These are phyloP conservation scores for Leccinum subrobustum DNA, from an alignment of 1,284 basidiomycete genomes.

Conservation along the genomic window DNA sequence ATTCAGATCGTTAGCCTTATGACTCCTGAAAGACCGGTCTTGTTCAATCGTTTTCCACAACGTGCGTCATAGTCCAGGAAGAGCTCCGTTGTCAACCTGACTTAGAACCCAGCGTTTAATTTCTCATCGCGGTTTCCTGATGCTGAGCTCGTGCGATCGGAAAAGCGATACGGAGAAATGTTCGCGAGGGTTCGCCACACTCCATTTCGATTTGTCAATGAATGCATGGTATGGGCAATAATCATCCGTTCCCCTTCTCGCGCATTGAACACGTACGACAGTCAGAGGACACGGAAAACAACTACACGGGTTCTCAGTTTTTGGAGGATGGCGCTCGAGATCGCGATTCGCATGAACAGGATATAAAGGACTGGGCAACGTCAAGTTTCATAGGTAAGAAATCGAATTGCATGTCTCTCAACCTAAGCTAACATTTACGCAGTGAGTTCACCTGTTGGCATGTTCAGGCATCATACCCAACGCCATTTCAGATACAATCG, in stretches of 20 bases:
- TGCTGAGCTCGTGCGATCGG: constrained; percentile 24
- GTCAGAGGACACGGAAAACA: constrained; percentile 18
- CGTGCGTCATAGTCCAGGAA: constrained; percentile 15
- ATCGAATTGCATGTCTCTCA: not conserved
- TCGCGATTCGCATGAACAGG: constrained; percentile 13
- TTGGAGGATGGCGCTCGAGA: not conserved
- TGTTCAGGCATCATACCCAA: not conserved
- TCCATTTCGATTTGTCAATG: constrained; percentile 36
- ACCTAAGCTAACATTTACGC: constrained; percentile 23
- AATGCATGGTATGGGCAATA: constrained; percentile 28
- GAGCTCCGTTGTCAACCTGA: constrained; percentile 14
- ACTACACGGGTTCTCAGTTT: constrained; percentile 20
- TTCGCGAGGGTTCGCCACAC: constrained; percentile 27
- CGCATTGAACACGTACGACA: not conserved
- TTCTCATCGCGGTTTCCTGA: constrained; percentile 39
- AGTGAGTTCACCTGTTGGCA: constrained; percentile 13
- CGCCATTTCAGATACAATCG: constrained; percentile 22
- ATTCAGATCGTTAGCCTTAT: constrained; percentile 5
- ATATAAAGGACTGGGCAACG: constrained; percentile 21
- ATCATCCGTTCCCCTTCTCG: not conserved
- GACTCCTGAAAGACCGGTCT: constrained; percentile 23
- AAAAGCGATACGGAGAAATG: constrained; percentile 24
- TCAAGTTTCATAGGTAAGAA: constrained; percentile 23
- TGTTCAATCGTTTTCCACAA: constrained; percentile 22
- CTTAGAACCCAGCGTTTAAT: constrained; percentile 15